A percentile compares a stretch with the other conserved stretches of the same genome.
phyloP scores from a whole-genome alignment of 352 stramenopile genomes.

The Globisporangium spiculum region DNA sequence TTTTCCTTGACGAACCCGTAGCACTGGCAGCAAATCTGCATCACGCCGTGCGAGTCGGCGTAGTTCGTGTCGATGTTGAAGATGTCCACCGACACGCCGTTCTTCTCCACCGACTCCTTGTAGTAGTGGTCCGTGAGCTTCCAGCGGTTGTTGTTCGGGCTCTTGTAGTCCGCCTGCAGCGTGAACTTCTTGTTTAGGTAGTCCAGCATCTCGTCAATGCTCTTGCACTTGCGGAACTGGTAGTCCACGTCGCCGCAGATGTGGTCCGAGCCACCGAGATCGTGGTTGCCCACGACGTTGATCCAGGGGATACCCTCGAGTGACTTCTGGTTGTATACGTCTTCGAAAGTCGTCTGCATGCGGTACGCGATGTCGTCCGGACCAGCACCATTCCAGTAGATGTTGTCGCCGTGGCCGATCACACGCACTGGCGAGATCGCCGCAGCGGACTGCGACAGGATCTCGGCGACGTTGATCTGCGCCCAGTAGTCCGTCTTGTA shows the following conservation, averaged over 20 bases:
- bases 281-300: constrained; percentile 86
- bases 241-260: constrained; percentile 87
- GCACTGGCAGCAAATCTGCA: constrained; percentile 87
- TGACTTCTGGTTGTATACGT: constrained; percentile 79
- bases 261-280: constrained; percentile 82
- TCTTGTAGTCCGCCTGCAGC: constrained; percentile 81
- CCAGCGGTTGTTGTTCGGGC: constrained; percentile 72
- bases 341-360: constrained; percentile 84
- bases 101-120: constrained; percentile 70
- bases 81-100: constrained; percentile 84
- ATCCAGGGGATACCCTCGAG: constrained; percentile 81
- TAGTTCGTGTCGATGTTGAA: constrained; percentile 89
- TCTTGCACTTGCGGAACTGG: constrained; percentile 79
- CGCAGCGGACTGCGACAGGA: constrained; percentile 64
- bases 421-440: constrained; percentile 66
- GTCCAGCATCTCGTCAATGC: constrained; percentile 63
- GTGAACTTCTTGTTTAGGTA: constrained; percentile 86
- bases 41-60: constrained; percentile 79
- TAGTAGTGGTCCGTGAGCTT: constrained; percentile 85
- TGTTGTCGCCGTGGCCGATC: constrained; percentile 85
- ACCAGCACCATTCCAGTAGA: constrained; percentile 86
- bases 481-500: constrained; percentile 88
- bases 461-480: constrained; percentile 82
- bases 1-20: constrained; percentile 82
- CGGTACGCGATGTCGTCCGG: constrained; percentile 73